Evolutionary conservation across 2,329 filamentous ascomycete genomes (phyloP).

Genomic region (Sphaerostilbella broomeana): DNA sequence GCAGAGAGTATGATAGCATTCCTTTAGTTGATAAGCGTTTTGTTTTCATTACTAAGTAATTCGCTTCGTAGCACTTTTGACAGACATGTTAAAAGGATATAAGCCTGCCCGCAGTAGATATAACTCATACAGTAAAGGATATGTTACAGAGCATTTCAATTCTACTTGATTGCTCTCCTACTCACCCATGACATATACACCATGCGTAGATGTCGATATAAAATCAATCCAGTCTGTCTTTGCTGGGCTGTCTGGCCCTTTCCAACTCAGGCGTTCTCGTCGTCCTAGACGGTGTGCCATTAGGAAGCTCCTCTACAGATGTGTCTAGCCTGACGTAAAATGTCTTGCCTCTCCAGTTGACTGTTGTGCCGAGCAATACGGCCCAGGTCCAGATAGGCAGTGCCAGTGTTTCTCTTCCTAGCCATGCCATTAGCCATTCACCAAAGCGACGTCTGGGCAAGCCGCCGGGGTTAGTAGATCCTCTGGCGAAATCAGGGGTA

Average conservation of each 20-base stretch:
- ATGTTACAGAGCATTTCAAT: too few relatives aligned
- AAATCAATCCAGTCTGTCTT: conserved; percentile 23
- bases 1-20: too few relatives aligned
- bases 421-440: conserved; percentile 76
- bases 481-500: conserved; percentile 67
- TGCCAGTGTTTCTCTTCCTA: conserved; percentile 74
- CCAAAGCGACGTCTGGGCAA: conserved; percentile 49
- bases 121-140: too few relatives aligned
- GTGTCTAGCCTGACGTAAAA: conserved; percentile 83
- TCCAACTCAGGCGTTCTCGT: conserved; percentile 19
- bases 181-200: too few relatives aligned
- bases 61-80: too few relatives aligned
- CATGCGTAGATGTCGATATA: too few relatives aligned
- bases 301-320: conserved; percentile 52
- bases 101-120: too few relatives aligned
- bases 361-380: conserved; percentile 78
- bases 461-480: conserved; percentile 30
- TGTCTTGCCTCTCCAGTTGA: conserved; percentile 76
- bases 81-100: too few relatives aligned
- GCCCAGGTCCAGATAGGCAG: conserved; percentile 88
- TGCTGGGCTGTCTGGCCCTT: conserved; percentile 18
- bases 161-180: too few relatives aligned
- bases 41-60: too few relatives aligned
- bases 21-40: too few relatives aligned
- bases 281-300: conserved; percentile 2